A percentile compares a stretch with the other conserved stretches of the same genome.
Evolutionary conservation across 441 rosid species (phyloP).

Genomic region (Gossypium schwendimanii): DNA sequence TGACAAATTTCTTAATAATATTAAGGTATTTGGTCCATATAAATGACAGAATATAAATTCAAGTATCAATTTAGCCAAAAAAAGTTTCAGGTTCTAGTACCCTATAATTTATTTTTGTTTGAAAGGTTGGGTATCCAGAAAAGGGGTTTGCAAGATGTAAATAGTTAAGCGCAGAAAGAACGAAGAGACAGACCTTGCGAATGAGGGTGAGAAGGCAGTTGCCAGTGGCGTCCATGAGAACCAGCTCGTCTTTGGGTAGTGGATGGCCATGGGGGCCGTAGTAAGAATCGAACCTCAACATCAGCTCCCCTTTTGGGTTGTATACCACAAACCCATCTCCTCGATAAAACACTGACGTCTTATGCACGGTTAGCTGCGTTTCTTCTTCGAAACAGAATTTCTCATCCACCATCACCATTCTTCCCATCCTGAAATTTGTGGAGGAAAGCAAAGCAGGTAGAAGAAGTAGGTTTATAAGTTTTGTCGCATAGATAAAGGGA

Average conservation of each 20-base stretch:
- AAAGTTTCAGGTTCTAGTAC: too few relatives aligned
- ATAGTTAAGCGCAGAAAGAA: neutral
- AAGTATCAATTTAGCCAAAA: too few relatives aligned
- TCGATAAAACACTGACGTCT: constrained; percentile 33
- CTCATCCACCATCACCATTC: constrained; percentile 22
- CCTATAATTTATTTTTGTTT: too few relatives aligned
- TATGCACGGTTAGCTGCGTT: constrained; percentile 26
- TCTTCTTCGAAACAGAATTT: constrained; percentile 25
- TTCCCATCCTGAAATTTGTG: constrained; percentile 3
- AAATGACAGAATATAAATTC: too few relatives aligned
- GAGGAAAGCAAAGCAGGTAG: neutral
- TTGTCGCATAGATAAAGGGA: neutral
- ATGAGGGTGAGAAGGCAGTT: constrained; percentile 32
- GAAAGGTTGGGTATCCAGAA: too few relatives aligned
- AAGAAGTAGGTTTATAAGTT: neutral
- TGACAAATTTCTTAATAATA: too few relatives aligned
- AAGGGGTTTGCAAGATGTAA: too few relatives aligned
- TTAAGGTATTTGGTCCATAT: too few relatives aligned
- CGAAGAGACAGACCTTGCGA: constrained; percentile 24
- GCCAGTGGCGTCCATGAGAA: constrained; percentile 39
- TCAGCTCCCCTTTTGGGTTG: constrained; percentile 19
- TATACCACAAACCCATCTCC: constrained; percentile 35
- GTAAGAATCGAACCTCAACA: constrained; percentile 33
- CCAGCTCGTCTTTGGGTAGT: constrained; percentile 25
- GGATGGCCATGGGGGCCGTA: constrained; percentile 17